phyloP scores from a whole-genome alignment of 2,329 filamentous ascomycete genomes.

The Fusarium fracticaudum region DNA sequence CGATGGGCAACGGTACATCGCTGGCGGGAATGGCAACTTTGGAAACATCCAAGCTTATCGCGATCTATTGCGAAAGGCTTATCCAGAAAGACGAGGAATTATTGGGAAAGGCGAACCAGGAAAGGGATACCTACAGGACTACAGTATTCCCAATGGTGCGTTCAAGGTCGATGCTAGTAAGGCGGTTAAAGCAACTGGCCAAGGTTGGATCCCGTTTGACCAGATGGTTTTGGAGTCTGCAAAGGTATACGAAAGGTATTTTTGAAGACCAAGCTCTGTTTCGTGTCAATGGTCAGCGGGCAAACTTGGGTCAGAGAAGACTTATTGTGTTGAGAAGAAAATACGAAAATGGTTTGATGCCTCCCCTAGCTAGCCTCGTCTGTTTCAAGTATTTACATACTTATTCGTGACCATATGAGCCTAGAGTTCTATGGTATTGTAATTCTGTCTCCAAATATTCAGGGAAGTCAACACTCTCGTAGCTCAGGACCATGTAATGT shows the following conservation, averaged over 20 bases:
- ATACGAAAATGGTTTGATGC: too few relatives aligned
- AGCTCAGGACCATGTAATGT: background rate
- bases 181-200: background rate
- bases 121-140: constrained; percentile 3
- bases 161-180: constrained; percentile 4
- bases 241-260: constrained; percentile 5
- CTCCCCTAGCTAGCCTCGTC: too few relatives aligned
- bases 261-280: background rate
- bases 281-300: background rate
- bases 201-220: constrained; percentile 9
- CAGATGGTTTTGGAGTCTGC: constrained; percentile 7
- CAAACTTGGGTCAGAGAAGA: too few relatives aligned
- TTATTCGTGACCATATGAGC: background rate
- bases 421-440: background rate
- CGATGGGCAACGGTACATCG: constrained; percentile 11
- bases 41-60: constrained; percentile 19
- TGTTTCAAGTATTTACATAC: too few relatives aligned
- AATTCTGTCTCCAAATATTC: background rate
- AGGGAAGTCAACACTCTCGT: background rate
- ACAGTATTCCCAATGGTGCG: background rate
- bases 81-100: background rate
- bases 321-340: background rate
- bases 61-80: constrained; percentile 5
- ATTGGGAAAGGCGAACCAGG: background rate
- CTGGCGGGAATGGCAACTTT: background rate